Conservation (phyloP, 208 protist species). For the Leishmania tarentolae region DNA sequence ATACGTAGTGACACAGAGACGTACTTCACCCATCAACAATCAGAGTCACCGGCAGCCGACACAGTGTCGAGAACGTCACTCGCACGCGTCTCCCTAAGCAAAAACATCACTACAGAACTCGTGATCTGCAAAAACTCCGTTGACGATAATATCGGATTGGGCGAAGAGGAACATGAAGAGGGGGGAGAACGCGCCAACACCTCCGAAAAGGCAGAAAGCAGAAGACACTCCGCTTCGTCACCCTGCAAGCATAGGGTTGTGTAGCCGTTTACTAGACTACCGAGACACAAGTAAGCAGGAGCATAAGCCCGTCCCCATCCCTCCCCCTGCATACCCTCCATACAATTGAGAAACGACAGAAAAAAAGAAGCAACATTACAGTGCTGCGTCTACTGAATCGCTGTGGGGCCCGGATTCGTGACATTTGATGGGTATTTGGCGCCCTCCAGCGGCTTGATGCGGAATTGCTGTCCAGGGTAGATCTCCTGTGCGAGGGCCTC, state of each 20-base stretch:
- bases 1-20: background rate
- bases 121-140: background rate
- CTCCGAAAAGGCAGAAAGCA: background rate
- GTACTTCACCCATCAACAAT: background rate
- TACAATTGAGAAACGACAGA: background rate
- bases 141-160: background rate
- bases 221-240: background rate
- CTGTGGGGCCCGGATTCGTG: constrained; percentile 83
- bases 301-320: background rate
- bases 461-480: constrained; percentile 93
- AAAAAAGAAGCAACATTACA: background rate
- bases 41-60: background rate
- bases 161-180: background rate
- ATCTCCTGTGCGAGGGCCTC: constrained; percentile 92
- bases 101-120: background rate
- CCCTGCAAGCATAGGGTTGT: background rate
- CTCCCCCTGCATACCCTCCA: background rate
- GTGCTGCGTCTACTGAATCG: constrained; percentile 63
- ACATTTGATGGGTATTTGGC: constrained; percentile 87
- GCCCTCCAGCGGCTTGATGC: constrained; percentile 80
- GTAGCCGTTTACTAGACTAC: background rate
- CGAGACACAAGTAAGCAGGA: background rate
- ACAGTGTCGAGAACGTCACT: background rate
- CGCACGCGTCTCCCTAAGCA: background rate
- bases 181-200: background rate